Percentiles rank a stretch among this genome's conserved stretches.
Conservation (phyloP, 176 grass and related monocot genomes). For the Juncus inflexus region DNA sequence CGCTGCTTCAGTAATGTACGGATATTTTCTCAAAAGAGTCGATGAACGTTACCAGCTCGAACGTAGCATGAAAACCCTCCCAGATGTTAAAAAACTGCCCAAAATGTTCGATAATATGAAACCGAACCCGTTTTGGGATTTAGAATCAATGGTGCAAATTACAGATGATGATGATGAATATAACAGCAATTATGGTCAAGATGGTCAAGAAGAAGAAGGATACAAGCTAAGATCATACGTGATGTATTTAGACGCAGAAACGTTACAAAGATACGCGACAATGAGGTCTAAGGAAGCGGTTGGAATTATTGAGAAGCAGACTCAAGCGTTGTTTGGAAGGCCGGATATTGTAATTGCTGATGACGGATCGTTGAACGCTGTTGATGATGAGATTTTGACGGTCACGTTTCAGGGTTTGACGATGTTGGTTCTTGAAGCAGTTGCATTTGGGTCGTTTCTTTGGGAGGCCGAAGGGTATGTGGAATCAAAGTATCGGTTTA, state of each 20-base stretch:
- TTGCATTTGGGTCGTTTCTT: conserved; percentile 78
- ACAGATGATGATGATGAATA: conserved; percentile 51
- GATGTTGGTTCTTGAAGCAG: conserved; percentile 73
- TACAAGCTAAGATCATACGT: conserved; percentile 81
- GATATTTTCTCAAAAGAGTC: conserved; percentile 94
- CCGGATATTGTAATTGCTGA: conserved; percentile 80
- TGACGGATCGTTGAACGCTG: conserved; percentile 61
- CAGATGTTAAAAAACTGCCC: conserved; percentile 45
- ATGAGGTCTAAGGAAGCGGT: conserved; percentile 86
- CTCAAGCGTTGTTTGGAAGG: conserved; percentile 80
- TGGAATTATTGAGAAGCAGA: conserved; percentile 91
- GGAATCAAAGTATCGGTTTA: conserved; percentile 87
- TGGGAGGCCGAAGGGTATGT: conserved; percentile 94
- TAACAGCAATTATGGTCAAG: conserved; percentile 36
- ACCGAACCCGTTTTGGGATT: conserved; percentile 88
- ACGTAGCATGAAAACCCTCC: conserved; percentile 80
- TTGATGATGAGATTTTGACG: conserved; percentile 62
- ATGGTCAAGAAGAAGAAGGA: conserved; percentile 42
- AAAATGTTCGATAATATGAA: conserved; percentile 57
- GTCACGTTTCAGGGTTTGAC: conserved; percentile 77
- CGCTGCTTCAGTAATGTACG: conserved; percentile 97
- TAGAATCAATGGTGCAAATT: conserved; percentile 83
- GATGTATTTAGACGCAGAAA: conserved; percentile 60
- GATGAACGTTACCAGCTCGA: conserved; percentile 93
- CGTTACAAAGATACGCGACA: conserved; percentile 78